Evolutionary conservation across 371 early-diverging fungal species (phyloP).

Genomic region (Syncephalastrum contaminatum): DNA sequence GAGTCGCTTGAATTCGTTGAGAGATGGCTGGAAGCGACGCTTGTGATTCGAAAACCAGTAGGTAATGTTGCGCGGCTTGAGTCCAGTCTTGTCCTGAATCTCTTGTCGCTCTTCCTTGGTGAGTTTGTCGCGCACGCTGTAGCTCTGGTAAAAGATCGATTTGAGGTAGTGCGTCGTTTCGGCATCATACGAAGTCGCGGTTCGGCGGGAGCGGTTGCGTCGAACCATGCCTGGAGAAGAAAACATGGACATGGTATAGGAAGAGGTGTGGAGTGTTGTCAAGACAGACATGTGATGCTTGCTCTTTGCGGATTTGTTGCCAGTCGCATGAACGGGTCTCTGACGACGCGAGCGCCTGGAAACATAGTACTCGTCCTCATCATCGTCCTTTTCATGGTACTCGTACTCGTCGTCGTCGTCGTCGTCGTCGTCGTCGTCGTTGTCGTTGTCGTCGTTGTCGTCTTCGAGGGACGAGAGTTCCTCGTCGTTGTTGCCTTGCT

Average conservation of each 20-base stretch:
- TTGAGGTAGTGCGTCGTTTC: conserved; percentile 42
- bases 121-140: conserved; percentile 37
- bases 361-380: conserved; percentile 2
- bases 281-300: neutral
- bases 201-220: conserved; percentile 16
- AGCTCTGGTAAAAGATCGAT: conserved; percentile 37
- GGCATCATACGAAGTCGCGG: conserved; percentile 46
- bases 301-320: neutral
- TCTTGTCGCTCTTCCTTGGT: conserved; percentile 41
- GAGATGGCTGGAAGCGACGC: conserved; percentile 33
- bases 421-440: conserved; percentile 3
- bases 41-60: conserved; percentile 56
- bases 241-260: too few relatives aligned
- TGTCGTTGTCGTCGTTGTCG: neutral
- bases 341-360: neutral
- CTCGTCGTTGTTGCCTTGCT: too few relatives aligned
- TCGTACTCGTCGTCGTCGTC: neutral
- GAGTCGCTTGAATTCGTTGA: conserved; percentile 26
- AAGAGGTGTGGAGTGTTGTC: neutral
- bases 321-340: neutral
- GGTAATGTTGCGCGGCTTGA: conserved; percentile 46
- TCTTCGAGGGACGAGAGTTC: neutral
- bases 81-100: conserved; percentile 33
- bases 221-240: too few relatives aligned
- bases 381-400: conserved; percentile 9